A percentile compares a stretch with the other conserved stretches of the same genome.
phyloP scores from a whole-genome alignment of 1,284 basidiomycete genomes.

The Somion occarium region DNA sequence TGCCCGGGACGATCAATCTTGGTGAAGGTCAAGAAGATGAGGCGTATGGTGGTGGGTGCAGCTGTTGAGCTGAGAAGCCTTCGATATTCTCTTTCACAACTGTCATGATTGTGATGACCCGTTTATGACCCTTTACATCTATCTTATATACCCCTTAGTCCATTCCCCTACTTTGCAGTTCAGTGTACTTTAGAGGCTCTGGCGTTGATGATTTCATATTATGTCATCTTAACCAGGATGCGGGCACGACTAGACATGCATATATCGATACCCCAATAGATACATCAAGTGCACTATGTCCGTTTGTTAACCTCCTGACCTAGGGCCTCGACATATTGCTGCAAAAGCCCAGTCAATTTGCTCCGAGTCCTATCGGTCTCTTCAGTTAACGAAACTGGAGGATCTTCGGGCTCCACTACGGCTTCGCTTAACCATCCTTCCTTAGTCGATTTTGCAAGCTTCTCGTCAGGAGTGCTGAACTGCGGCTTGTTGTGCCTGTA shows the following conservation, averaged over 20 bases:
- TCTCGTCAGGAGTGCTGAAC: conserved; percentile 1
- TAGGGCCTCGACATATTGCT: conserved; percentile 54
- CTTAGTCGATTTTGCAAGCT: conserved; percentile 1
- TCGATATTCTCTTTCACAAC: neutral
- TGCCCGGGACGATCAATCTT: conserved; percentile 4
- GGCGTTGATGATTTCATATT: too few relatives aligned
- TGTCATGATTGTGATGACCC: neutral
- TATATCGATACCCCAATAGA: too few relatives aligned
- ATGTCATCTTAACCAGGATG: too few relatives aligned
- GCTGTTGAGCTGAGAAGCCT: neutral
- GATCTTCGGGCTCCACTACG: neutral
- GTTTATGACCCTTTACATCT: too few relatives aligned
- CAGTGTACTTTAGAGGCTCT: neutral
- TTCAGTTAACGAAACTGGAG: neutral
- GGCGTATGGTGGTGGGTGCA: conserved; percentile 4
- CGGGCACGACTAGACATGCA: too few relatives aligned
- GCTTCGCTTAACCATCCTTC: conserved; percentile 11
- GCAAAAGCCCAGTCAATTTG: conserved; percentile 53
- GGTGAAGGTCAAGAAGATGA: neutral
- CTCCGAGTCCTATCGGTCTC: conserved; percentile 40
- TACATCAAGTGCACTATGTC: neutral
- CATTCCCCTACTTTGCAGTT: neutral
- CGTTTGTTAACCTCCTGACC: conserved; percentile 27
- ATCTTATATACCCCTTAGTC: neutral
- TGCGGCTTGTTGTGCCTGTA: neutral